Base-by-base conservation (phyloP, 148 eudicot genomes). In the Euryodendron excelsum region DNA sequence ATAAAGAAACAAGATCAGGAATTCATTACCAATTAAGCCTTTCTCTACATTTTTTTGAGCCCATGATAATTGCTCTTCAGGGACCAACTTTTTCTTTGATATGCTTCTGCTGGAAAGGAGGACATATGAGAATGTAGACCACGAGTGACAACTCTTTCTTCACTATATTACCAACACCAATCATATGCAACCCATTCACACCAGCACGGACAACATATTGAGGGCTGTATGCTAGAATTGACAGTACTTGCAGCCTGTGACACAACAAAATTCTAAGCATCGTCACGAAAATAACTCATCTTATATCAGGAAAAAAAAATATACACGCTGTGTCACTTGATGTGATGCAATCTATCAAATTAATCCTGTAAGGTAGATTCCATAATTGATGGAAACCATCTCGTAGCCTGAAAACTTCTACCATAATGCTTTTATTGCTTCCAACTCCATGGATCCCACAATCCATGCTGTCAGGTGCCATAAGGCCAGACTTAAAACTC, bases 201-300 rank as follows among this genome's bases (percentile, higher is more conserved):
- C 90, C 84, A 80, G 71, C 55, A 84, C 79, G 65, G 79, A 39
- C 67, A 76, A n/a, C 87, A 82, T 84, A 67, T 72, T 80, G 55
- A 82, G 81, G 90, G 77, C 60, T 87, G 90, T 66, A 87, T 78
- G 72, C 86, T 85, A 72, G 84, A 71, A 83, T 78, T 36, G 70
- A 87, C 82, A 72, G 78, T 80, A 63, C 77, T 85, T 21, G 87
- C 84, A 66, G 64, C 84, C 90, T 87, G 78, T 50, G 10, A 30
- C 20, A 61, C 7, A 53, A 47, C 31, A 76, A 4, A 75, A 14
- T 55, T 37, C 17, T 33, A 33, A 27, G 20, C 31, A 5, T n/a
- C 39, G 45, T 53, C 36, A 37, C 2, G 28, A 44, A 71, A 36
- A 17, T 52, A 72, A 59, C 63, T 59, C 63, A n/a, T 59, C 30